Conservation (phyloP, 345 rosid genomes). For the Schrenkiella parvula region DNA sequence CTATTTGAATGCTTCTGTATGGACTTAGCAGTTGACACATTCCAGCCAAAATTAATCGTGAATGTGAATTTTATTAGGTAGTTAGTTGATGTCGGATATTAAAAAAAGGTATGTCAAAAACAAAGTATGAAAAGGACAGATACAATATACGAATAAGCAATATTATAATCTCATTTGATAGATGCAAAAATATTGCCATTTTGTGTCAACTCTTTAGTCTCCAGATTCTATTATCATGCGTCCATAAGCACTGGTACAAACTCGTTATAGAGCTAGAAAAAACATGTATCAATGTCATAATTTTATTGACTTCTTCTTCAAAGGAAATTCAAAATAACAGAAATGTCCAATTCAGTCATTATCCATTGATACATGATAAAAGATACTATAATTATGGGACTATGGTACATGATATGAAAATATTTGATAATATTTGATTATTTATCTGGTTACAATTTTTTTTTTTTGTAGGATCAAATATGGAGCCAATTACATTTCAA, state of each 20-base stretch:
- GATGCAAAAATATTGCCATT: background rate
- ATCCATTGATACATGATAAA: background rate
- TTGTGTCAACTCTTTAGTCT: background rate
- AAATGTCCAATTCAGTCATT: background rate
- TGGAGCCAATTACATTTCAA: slow-evolving; percentile 27
- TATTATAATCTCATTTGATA: background rate
- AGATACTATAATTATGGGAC: background rate
- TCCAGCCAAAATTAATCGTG: too few species aligned
- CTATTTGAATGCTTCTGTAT: background rate
- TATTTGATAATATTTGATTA: background rate
- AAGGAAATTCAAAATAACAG: background rate
- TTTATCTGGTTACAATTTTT: background rate
- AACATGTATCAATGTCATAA: background rate
- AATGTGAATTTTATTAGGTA: too few species aligned
- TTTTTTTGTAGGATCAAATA: background rate
- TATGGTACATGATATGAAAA: background rate
- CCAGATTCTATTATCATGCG: background rate
- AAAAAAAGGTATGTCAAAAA: background rate
- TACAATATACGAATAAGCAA: background rate
- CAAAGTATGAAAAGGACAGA: background rate
- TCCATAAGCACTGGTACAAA: background rate
- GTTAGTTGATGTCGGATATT: too few species aligned
- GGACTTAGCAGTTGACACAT: background rate
- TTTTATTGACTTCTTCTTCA: background rate
- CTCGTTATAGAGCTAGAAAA: background rate